Base-by-base conservation (phyloP, 176 grass and related monocot genomes). In the Zizania latifolia region DNA sequence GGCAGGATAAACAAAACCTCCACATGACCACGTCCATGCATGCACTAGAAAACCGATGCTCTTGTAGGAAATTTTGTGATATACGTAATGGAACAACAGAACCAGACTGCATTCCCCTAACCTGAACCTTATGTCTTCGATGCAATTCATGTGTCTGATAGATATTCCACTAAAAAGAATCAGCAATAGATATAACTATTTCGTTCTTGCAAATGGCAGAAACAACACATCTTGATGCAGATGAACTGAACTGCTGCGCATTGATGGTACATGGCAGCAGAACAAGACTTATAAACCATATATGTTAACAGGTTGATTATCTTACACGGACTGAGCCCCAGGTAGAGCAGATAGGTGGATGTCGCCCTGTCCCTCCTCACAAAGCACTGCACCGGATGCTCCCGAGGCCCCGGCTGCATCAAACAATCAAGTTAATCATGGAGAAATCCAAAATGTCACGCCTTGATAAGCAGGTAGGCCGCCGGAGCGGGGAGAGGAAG, bases 321-420 rank as follows among this genome's bases (percentile, higher is more conserved):
- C 86, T 92, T 82, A 99, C 96, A 99, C 65, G 96, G 96, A 43
- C 87, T 99, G 66, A 94, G 85, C 31, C 96, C 96, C 46, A 99
- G 75, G 82, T 90, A 95, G 58, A 99, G 89, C 19, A 88, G 78
- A 86, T 92, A 99, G 31, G 96, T 95, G 57, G 96, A 95, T 28
- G 89, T 85, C 6, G 89, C 84, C 75, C 92, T 78, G 39, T 94
- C 92, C 92, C 96, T 88, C 77, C 70, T 88, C 35, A 99, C 89
- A 62, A 94, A 99, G 55, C 96, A 99, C 85, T 92, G 92, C 62
- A 99, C 85, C n/a, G 96, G 92, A 69, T 62, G 69, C 16, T 94
- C 89, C 15, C 84, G 84, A 73, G 92, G 82, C 31, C 89, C 96
- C 4, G 96, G 92, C 91, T 98, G 81, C 40, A 27, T 8, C 51